Base-by-base conservation (phyloP, 768 basidiomycete species). In the Coprinellus aureogranulatus region DNA sequence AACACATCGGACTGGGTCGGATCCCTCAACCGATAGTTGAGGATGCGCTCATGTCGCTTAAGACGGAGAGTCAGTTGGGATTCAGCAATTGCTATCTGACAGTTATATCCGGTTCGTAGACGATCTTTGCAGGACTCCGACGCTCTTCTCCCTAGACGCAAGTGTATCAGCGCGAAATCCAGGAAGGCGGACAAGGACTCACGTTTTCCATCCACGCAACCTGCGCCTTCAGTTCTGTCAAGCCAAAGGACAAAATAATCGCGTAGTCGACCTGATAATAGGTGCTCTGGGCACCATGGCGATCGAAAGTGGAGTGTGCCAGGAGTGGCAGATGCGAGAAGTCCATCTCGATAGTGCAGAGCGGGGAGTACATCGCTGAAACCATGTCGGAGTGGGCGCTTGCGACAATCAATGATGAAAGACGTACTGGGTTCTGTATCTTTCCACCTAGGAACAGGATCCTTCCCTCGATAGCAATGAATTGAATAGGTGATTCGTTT, bases 221-320 rank as follows among this genome's bases (percentile, higher is more conserved):
- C 53, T 81, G 78, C 0, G 82, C 82, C 58, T 74, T 77, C 60
- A 84, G 63, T 59, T 85, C 83, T 2, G 82, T 83, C 54, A 80
- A 62, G 2, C 83, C 84, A 58, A 85, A 82, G 18, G 77, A 65
- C 20, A 85, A 59, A 10, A 83, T 68, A 3, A 84, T 68, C 23
- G 77, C 75, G 55, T 70, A 79, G 9, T 71, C 64, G 40, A 77
- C 59, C 40, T 65, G 57, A 57, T 67, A 79, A 47, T 69, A 75
- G 3, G 31, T 28, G 34, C 4, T 20, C 53, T 42, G 23, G 22
- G 26, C 56, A 22, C 34, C 39, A 22, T 57, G 26, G 6, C 10
- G 31, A 34, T 57, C 48, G 6, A 23, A 22, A 6, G 14, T 12
- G 8, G 12, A 48, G 28, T 44, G 47, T 25, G 49, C 25, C 11